Evolutionary conservation across 768 basidiomycete species (phyloP).

Genomic region (Tricholoma furcatifolium): DNA sequence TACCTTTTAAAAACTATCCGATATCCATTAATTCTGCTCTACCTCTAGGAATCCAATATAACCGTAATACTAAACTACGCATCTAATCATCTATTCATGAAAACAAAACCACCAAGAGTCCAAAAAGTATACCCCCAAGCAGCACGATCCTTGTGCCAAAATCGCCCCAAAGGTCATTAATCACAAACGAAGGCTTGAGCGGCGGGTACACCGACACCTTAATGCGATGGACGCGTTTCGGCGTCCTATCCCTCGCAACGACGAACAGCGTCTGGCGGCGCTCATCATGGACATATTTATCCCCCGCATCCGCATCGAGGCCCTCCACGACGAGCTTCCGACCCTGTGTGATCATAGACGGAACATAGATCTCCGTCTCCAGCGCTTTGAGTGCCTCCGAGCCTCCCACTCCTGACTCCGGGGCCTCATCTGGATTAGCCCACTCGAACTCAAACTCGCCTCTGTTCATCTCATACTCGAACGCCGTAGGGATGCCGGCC

Average conservation of each 20-base stretch:
- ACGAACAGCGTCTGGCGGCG: conserved; percentile 74
- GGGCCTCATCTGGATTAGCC: conserved; percentile 36
- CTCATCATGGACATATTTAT: conserved; percentile 60
- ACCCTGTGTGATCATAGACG: conserved; percentile 56
- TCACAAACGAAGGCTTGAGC: conserved; percentile 43
- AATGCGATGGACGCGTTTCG: conserved; percentile 49
- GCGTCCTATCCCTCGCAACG: conserved; percentile 39
- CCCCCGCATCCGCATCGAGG: conserved; percentile 41
- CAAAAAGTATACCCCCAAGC: conserved; percentile 18
- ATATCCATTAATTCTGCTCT: no score
- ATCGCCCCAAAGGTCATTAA: conserved; percentile 72
- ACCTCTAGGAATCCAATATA: no score
- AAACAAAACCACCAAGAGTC: conserved; percentile 12
- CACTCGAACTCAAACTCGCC: conserved; percentile 68
- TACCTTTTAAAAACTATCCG: no score
- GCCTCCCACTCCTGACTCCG: not conserved
- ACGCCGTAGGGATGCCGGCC: conserved; percentile 75
- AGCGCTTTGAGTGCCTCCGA: conserved; percentile 24
- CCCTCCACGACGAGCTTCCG: conserved; percentile 60
- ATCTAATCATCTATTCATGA: conserved; percentile 3
- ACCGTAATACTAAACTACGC: not conserved
- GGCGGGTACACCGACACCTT: conserved; percentile 57
- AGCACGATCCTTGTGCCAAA: conserved; percentile 28
- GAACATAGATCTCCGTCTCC: conserved; percentile 85
- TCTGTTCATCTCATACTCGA: conserved; percentile 77